These are phyloP conservation scores for Gautieria morchelliformis DNA, from an alignment of 768 basidiomycete species.

Conservation along the genomic window DNA sequence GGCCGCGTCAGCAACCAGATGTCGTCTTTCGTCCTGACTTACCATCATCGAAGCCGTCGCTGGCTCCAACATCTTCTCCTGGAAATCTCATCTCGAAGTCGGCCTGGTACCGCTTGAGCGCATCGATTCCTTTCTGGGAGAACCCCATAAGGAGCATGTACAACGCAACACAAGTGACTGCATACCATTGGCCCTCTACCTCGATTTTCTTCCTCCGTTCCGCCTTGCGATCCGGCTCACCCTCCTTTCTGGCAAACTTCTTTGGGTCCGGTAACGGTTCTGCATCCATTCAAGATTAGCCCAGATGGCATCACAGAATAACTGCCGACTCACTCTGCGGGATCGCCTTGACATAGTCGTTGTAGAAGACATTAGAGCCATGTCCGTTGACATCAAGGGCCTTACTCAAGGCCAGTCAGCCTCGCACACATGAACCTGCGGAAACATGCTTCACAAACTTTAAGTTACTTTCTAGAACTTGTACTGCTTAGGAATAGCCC, in stretches of 20 bases:
- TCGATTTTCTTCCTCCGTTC: conserved; percentile 61
- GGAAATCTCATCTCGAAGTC: conserved; percentile 74
- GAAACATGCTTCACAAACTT: too few relatives aligned
- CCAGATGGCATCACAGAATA: conserved; percentile 5
- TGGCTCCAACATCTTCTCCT: conserved; percentile 64
- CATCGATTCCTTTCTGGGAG: conserved; percentile 86
- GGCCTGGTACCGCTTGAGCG: conserved; percentile 67
- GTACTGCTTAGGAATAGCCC: too few relatives aligned
- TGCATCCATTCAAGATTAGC: conserved; percentile 22
- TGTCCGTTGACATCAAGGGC: too few relatives aligned
- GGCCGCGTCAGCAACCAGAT: conserved; percentile 1
- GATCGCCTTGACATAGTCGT: conserved; percentile 75
- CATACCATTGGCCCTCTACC: conserved; percentile 71
- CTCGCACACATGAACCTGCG: too few relatives aligned
- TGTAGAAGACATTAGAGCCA: too few relatives aligned
- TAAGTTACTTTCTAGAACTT: too few relatives aligned
- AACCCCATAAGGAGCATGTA: conserved; percentile 91
- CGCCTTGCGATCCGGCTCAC: conserved; percentile 65
- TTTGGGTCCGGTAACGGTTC: conserved; percentile 75
- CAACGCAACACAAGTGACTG: conserved; percentile 77
- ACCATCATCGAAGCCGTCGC: conserved; percentile 79
- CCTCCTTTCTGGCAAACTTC: conserved; percentile 62
- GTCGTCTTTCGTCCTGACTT: conserved; percentile 9
- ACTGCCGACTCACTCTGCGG: conserved; percentile 58
- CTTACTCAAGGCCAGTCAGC: too few relatives aligned